Conservation (phyloP, 163 green algal genomes). For the Volvox carteri region DNA sequence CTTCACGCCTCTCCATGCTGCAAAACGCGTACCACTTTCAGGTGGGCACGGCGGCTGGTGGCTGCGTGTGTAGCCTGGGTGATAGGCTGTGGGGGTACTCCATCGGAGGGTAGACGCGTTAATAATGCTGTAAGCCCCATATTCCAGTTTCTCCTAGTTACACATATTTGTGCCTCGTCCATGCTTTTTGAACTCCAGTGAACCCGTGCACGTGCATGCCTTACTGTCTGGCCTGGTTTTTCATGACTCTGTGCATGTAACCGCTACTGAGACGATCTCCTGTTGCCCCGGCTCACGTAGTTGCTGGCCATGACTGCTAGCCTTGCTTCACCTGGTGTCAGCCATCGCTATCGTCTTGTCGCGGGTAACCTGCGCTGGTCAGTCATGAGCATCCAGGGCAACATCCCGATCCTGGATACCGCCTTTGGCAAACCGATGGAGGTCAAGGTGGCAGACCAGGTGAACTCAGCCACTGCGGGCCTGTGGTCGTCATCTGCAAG, state of each 20-base stretch:
- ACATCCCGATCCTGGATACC: background rate
- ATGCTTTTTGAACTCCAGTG: background rate
- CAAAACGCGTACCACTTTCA: slow-evolving; percentile 43
- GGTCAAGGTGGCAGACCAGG: background rate
- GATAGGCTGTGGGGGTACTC: background rate
- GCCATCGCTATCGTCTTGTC: background rate
- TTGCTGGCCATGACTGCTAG: slow-evolving; percentile 48
- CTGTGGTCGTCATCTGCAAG: background rate
- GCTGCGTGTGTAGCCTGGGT: background rate
- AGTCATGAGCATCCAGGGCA: slow-evolving; percentile 12
- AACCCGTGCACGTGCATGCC: no score
- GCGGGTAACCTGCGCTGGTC: slow-evolving; percentile 29
- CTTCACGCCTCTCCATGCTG: slow-evolving; percentile 1
- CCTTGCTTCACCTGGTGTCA: slow-evolving; percentile 38
- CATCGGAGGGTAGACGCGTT: background rate
- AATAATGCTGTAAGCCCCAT: background rate
- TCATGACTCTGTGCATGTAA: background rate
- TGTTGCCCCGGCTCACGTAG: background rate
- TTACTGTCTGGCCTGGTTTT: background rate
- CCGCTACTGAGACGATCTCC: no score
- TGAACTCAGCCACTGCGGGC: background rate
- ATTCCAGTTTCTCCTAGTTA: background rate
- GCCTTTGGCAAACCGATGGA: background rate
- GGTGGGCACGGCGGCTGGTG: background rate
- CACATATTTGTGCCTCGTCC: background rate